These are phyloP conservation scores for Zoysia pacifica DNA, from an alignment of 176 grass and related monocot genomes.

Conservation along the genomic window DNA sequence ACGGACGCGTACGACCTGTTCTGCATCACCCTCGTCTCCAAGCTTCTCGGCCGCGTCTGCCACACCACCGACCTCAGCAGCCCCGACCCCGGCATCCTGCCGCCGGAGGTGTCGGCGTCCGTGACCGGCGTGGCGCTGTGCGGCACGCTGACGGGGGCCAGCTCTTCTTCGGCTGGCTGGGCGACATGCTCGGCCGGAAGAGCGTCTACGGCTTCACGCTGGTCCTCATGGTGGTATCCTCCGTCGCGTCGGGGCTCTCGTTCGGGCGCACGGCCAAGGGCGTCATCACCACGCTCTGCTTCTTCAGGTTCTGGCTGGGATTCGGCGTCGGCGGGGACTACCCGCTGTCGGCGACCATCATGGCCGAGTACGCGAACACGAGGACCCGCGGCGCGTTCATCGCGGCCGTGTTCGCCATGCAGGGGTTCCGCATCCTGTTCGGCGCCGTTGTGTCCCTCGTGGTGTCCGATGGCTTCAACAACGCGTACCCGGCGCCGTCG, in stretches of 20 bases:
- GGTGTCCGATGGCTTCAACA: constrained; percentile 39
- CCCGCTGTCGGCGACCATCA: constrained; percentile 71
- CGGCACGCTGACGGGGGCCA: constrained; percentile 53
- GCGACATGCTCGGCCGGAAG: constrained; percentile 74
- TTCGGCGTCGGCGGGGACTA: constrained; percentile 82
- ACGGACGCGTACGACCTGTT: constrained; percentile 80
- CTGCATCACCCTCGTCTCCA: constrained; percentile 63
- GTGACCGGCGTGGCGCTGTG: no score
- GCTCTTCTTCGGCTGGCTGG: constrained; percentile 76
- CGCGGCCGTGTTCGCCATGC: constrained; percentile 77
- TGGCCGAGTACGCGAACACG: constrained; percentile 90
- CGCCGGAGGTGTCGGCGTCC: no score
- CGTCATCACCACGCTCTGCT: constrained; percentile 58
- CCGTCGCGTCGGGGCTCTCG: constrained; percentile 59
- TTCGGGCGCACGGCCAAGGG: constrained; percentile 49
- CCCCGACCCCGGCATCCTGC: constrained; percentile 51
- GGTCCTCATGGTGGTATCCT: constrained; percentile 64
- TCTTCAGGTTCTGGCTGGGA: constrained; percentile 84
- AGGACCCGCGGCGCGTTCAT: constrained; percentile 66
- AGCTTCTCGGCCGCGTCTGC: constrained; percentile 60
- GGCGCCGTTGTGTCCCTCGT: constrained; percentile 49
- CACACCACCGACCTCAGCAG: constrained; percentile 39
- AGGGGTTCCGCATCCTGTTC: constrained; percentile 62
- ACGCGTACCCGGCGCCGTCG: constrained; percentile 45
- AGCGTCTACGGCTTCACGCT: constrained; percentile 67